Percentiles rank a stretch among this genome's conserved stretches.
These are phyloP conservation scores for Juncus effusus DNA, from an alignment of 176 grass and related monocot species.

Conservation along the genomic window DNA sequence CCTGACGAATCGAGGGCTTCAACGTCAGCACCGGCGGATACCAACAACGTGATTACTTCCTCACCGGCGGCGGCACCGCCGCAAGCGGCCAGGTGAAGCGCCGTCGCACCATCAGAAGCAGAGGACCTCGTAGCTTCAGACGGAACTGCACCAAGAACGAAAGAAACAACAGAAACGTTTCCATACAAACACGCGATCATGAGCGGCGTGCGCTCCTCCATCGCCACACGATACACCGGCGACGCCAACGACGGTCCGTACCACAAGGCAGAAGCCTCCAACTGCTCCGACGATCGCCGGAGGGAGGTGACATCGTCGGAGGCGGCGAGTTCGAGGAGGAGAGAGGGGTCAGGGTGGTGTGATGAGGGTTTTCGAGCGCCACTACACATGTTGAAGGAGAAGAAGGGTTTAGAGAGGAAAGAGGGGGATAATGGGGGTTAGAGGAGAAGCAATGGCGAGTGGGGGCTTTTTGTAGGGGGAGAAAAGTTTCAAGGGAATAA, in stretches of 20 bases:
- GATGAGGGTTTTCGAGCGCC: slow-evolving; percentile 52
- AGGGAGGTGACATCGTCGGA: slow-evolving; percentile 55
- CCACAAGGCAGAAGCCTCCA: slow-evolving; percentile 32
- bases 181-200: slow-evolving; percentile 91
- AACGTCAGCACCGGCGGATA: slow-evolving; percentile 48
- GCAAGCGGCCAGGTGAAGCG: slow-evolving; percentile 60
- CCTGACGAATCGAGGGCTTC: slow-evolving; percentile 41
- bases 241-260: slow-evolving; percentile 45
- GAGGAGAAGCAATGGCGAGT: slow-evolving; percentile 3
- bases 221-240: slow-evolving; percentile 14
- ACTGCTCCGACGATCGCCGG: slow-evolving; percentile 43
- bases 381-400: slow-evolving; percentile 47
- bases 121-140: slow-evolving; percentile 47
- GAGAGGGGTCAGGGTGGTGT: slow-evolving; percentile 5
- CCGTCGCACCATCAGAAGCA: slow-evolving; percentile 50
- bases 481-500: slow-evolving; percentile 7
- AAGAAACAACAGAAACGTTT: slow-evolving; percentile 37
- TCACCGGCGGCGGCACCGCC: slow-evolving; percentile 37
- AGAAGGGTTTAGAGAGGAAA: slow-evolving; percentile 1
- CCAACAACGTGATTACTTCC: slow-evolving; percentile 43
- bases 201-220: slow-evolving; percentile 60
- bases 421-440: not conserved
- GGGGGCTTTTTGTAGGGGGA: slow-evolving; percentile 45
- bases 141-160: slow-evolving; percentile 35
- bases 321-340: slow-evolving; percentile 72